Base-by-base conservation (phyloP, 768 basidiomycete species). In the Lentinula boryana region DNA sequence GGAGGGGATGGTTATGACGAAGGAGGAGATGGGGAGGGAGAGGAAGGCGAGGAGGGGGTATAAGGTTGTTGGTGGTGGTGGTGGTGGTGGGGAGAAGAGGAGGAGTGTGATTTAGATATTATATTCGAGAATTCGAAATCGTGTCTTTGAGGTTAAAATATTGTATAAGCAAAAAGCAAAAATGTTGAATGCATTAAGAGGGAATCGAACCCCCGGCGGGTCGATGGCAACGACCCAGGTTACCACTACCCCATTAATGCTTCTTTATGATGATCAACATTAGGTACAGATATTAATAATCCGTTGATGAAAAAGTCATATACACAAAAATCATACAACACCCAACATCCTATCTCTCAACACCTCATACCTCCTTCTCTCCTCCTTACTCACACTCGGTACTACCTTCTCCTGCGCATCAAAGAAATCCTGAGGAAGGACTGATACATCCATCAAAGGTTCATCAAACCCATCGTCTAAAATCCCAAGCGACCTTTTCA, bases 351-450 rank as follows among this genome's bases (percentile, higher is more conserved):
- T 95, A 38, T 84, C 83, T 63, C 90, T 76, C 62, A 98, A 75
- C 15, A 82, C 78, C 69, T 93, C 87, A 68, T 98, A 99, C 73
- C 86, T 88, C 68, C 82, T 76, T 69, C 93, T 80, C 78, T 98
- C 95, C 27, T 81, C 80, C 8, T 72, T 76, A 50, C 87, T 88
- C 18, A 98, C 96, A 72, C 93, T 95, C 13, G 95, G 95, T 50
- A 82, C 79, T 13, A 97, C 86, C 73, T 95, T 95, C 33, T 83
- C 83, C 66, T 91, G 71, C 23, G 95, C 95, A 5, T 68, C 70
- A 40, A 70, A 71, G 67, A 99, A 98, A 70, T 99, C 93, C 36
- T 38, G 36, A 38, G 36, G 13, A 8, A 38, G 36, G 13, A 13
- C 36, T 3, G 21, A 0, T 5, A 21, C 44, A 63, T 12, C 60